Evolutionary conservation across 2,329 filamentous ascomycete species (phyloP).

Genomic region (Fusarium paranaense): DNA sequence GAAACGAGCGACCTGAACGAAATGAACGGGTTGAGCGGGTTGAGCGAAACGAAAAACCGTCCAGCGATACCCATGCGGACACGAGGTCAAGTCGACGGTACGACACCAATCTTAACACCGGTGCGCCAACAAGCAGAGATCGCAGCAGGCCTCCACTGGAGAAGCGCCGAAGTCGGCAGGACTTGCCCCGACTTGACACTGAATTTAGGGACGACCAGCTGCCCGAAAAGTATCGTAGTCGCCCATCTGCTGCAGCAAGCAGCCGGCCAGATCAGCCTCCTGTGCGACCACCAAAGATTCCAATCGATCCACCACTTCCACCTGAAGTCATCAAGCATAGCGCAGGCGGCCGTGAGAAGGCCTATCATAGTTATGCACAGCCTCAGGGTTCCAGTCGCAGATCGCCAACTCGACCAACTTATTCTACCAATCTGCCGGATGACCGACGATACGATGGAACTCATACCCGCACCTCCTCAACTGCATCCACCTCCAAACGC

Average conservation of each 20-base stretch:
- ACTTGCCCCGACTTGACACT: constrained; percentile 61
- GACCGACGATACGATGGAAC: constrained; percentile 44
- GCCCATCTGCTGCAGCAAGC: constrained; percentile 50
- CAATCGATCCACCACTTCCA: constrained; percentile 53
- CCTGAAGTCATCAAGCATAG: constrained; percentile 57
- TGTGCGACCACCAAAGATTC: constrained; percentile 42
- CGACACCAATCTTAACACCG: constrained; percentile 34
- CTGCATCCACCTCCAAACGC: constrained; percentile 44
- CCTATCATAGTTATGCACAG: constrained; percentile 50
- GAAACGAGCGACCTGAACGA: constrained; percentile 16
- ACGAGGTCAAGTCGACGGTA: constrained; percentile 1
- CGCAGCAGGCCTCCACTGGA: constrained; percentile 40
- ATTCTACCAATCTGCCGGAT: constrained; percentile 42
- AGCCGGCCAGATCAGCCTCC: constrained; percentile 48
- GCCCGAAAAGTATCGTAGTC: constrained; percentile 50
- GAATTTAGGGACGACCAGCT: constrained; percentile 46
- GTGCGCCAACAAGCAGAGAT: constrained; percentile 25
- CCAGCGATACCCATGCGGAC: neutral
- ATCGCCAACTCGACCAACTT: constrained; percentile 48
- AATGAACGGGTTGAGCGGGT: neutral
- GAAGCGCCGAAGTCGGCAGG: constrained; percentile 50
- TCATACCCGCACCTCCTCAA: constrained; percentile 42
- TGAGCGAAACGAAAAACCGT: constrained; percentile 8
- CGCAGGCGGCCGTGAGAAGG: constrained; percentile 56
- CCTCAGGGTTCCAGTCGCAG: constrained; percentile 28